Base-by-base conservation (phyloP, 2,329 filamentous ascomycete species). In the Stachybotrys chlorohalonatus region DNA sequence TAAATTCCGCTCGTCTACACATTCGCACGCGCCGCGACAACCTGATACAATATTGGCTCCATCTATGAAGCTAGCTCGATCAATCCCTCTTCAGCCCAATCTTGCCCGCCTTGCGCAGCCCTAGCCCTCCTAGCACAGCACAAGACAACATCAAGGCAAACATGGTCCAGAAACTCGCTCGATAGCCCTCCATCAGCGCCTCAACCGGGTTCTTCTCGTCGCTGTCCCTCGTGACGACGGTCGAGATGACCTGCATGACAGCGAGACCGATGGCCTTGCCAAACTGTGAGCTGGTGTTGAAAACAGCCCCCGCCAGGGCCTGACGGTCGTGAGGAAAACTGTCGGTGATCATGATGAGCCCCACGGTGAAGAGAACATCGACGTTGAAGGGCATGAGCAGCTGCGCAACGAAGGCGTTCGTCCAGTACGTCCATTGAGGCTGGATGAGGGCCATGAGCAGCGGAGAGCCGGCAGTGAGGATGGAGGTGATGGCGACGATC, bases 281-380 rank as follows among this genome's bases (percentile, higher is more conserved):
- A 54, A 85, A 77, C 57, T 85, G 80, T 0, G 74, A 68, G 1
- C 78, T 70, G 0, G 81, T 83, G 57, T 82, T 84, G 64, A 85
- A 85, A 0, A 86, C 81, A 0, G 79, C 81, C 0, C 82, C 83
- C 0, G 81, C 82, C 0, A 86, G 68, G 0, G 78, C 79, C 55
- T 85, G 82, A 1, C 74, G 82, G 9, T 80, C 67, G 15, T 75
- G 69, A 0, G 80, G 77, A 57, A 84, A 85, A 3, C 72, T 74
- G 13, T 80, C 76, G 0, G 75, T 74, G 7, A 84, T 75, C 3
- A 84, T 66, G 24, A 85, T 72, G 17, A 79, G 68, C 0, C 75
- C 78, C 2, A 85, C 74, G 0, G 79, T 84, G 62, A 82, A 84
- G 7, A 85, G 68, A 0, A 80, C 71, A 50, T 80, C 74, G 16